Conservation (phyloP, 495 filamentous ascomycete genomes). For the Aspergillus carlsbadensis region DNA sequence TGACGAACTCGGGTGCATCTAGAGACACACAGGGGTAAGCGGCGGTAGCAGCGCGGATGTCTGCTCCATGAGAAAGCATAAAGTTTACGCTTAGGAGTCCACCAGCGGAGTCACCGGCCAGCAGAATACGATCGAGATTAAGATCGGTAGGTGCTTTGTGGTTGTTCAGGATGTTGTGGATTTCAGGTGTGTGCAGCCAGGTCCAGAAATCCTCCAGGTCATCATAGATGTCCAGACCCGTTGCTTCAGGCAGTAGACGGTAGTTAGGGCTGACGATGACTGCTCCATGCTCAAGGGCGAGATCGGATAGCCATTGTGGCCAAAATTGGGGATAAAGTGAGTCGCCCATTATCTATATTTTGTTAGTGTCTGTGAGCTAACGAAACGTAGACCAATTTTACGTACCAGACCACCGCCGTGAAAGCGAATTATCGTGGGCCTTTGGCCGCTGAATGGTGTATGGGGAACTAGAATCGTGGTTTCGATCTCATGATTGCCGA, state of each 20-base stretch:
- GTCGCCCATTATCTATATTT: slow-evolving; percentile 24
- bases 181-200: slow-evolving; percentile 38
- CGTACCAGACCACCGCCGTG: slow-evolving; percentile 36
- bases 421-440: slow-evolving; percentile 31
- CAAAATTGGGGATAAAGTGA: slow-evolving; percentile 30
- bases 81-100: slow-evolving; percentile 30
- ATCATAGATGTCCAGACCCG: slow-evolving; percentile 44
- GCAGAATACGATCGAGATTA: slow-evolving; percentile 28
- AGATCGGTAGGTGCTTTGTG: slow-evolving; percentile 19
- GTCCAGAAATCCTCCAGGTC: slow-evolving; percentile 52
- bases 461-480: slow-evolving; percentile 33
- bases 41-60: not conserved
- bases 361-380: not conserved
- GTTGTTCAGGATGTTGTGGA: slow-evolving; percentile 15
- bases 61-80: slow-evolving; percentile 17
- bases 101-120: slow-evolving; percentile 34
- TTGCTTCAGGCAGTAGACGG: slow-evolving; percentile 51
- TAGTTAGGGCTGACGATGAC: slow-evolving; percentile 48
- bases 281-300: slow-evolving; percentile 31
- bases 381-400: not conserved
- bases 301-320: slow-evolving; percentile 31
- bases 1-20: not conserved
- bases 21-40: not conserved
- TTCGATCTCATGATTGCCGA: slow-evolving; percentile 30
- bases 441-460: slow-evolving; percentile 14